A percentile compares a stretch with the other conserved stretches of the same genome.
Conservation (phyloP, 1,284 basidiomycete species). For the Cutaneotrichosporon cyanovorans region DNA sequence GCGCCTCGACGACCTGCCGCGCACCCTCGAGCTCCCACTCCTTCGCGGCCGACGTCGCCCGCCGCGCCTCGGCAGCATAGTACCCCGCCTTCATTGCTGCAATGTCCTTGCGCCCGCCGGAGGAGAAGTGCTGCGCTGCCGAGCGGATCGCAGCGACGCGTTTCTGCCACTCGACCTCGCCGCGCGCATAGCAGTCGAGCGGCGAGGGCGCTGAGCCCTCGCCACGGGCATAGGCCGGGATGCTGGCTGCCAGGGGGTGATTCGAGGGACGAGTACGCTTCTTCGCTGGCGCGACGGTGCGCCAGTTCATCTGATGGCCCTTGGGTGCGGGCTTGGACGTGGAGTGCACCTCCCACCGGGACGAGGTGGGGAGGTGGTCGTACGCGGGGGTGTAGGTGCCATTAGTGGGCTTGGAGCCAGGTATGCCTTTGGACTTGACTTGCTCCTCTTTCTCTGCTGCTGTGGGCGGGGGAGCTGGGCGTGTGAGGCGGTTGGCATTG, state of each 20-base stretch:
- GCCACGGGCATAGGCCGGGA: conserved; percentile 29
- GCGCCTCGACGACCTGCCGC: conserved; percentile 30
- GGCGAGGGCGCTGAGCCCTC: conserved; percentile 11
- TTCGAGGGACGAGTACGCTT: not conserved
- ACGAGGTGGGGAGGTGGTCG: no score
- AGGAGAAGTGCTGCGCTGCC: conserved; percentile 30
- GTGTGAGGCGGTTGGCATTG: conserved; percentile 10
- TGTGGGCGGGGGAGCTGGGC: conserved; percentile 2
- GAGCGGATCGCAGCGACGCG: conserved; percentile 33
- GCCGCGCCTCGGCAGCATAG: conserved; percentile 37
- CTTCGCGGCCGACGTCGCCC: conserved; percentile 24
- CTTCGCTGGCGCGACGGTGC: conserved; percentile 21
- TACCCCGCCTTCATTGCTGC: conserved; percentile 30
- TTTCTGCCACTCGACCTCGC: conserved; percentile 21
- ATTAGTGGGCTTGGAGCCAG: conserved; percentile 2
- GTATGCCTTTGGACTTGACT: not conserved
- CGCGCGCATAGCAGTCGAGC: conserved; percentile 29
- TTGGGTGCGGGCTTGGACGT: conserved; percentile 5
- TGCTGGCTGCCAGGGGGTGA: conserved; percentile 27
- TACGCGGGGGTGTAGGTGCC: not conserved
- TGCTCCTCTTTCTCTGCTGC: not conserved
- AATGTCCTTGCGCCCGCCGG: conserved; percentile 7
- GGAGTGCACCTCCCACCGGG: not conserved
- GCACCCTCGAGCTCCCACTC: conserved; percentile 39
- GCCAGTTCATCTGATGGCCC: conserved; percentile 29